Percentiles rank a stretch among this genome's conserved stretches.
phyloP scores from a whole-genome alignment of 768 basidiomycete species.

The Tylopilus balloui region DNA sequence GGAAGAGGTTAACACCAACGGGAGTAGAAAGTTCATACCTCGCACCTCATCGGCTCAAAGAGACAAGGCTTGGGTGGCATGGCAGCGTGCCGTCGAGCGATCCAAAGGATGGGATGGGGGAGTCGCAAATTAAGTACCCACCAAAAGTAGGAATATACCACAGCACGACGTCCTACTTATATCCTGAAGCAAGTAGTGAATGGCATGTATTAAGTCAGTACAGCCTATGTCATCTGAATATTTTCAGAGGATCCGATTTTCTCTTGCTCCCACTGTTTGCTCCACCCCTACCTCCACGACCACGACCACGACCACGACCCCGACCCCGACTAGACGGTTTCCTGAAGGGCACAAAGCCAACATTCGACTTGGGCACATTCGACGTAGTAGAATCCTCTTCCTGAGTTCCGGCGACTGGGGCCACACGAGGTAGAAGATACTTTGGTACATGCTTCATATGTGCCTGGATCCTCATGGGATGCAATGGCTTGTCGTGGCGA shows the following conservation, averaged over 20 bases:
- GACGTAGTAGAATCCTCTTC: conserved; percentile 16
- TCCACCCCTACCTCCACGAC: conserved; percentile 42
- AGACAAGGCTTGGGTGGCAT: conserved; percentile 65
- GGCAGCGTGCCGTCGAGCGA: conserved; percentile 87
- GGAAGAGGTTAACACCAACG: conserved; percentile 80
- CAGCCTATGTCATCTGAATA: conserved; percentile 43
- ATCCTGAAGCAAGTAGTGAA: not conserved
- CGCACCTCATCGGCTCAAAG: conserved; percentile 48
- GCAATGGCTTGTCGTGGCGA: conserved; percentile 90
- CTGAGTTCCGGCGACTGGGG: conserved; percentile 39
- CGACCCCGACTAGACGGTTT: conserved; percentile 47
- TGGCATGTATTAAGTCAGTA: not conserved
- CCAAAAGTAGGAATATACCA: not conserved
- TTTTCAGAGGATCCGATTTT: conserved; percentile 80
- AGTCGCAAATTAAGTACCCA: conserved; percentile 24
- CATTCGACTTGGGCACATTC: conserved; percentile 26
- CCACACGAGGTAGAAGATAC: conserved; percentile 81
- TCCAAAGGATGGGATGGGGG: conserved; percentile 81
- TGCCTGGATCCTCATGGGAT: conserved; percentile 82
- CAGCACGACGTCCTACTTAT: too few relatives aligned
- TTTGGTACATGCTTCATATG: conserved; percentile 96
- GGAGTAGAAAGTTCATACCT: conserved; percentile 68
- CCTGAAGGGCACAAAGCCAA: conserved; percentile 70
- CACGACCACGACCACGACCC: conserved; percentile 56
- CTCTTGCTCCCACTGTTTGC: conserved; percentile 45